These are phyloP conservation scores for Penicillium sp. DNA, from an alignment of 2,329 filamentous ascomycete species.

Conservation along the genomic window DNA sequence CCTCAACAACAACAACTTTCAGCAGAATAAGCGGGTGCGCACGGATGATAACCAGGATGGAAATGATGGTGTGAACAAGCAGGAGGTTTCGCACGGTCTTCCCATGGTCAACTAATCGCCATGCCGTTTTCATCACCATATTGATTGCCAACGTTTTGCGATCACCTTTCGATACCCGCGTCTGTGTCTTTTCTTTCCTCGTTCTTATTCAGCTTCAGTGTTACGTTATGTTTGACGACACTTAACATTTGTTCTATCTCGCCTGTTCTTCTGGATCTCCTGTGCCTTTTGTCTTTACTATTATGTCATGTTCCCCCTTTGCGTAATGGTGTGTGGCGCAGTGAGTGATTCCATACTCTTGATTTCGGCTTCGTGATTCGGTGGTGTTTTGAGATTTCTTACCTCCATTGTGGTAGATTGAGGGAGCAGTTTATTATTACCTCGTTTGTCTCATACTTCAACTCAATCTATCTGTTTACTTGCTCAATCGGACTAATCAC, in stretches of 20 bases:
- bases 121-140: background rate
- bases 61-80: constrained; percentile 27
- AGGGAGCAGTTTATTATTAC: constrained; percentile 1
- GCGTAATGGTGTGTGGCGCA: constrained; percentile 23
- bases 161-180: constrained; percentile 16
- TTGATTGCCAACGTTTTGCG: constrained; percentile 5
- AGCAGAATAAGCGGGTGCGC: constrained; percentile 34
- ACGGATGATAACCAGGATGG: constrained; percentile 32
- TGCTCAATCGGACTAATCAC: too few species aligned
- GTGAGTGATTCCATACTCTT: constrained; percentile 8
- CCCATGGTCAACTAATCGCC: constrained; percentile 17
- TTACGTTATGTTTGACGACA: background rate
- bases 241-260: background rate
- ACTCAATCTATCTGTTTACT: background rate
- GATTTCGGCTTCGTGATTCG: constrained; percentile 9
- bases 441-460: background rate
- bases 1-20: constrained; percentile 34
- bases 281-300: background rate
- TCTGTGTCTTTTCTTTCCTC: background rate
- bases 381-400: constrained; percentile 18
- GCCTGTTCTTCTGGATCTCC: constrained; percentile 5
- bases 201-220: constrained; percentile 1
- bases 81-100: constrained; percentile 31
- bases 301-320: constrained; percentile 1
- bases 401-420: background rate